Conservation (phyloP, 441 rosid species). For the Oxalis stricta region DNA sequence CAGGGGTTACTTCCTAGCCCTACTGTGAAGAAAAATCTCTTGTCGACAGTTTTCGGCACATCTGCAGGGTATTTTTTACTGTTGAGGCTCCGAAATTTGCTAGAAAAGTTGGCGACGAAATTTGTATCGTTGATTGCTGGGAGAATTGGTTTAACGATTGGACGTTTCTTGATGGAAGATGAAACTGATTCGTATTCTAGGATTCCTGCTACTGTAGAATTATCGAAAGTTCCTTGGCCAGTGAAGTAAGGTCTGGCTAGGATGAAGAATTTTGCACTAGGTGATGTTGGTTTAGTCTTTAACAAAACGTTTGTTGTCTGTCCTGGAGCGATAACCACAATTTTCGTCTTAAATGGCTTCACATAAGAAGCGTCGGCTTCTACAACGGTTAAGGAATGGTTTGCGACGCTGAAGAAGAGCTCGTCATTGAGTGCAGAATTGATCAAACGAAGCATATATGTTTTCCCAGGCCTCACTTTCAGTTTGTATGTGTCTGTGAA, state of each 20-base stretch:
- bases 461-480: conserved; percentile 34
- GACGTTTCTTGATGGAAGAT: conserved; percentile 5
- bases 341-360: conserved; percentile 45
- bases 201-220: conserved; percentile 48
- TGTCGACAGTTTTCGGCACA: conserved; percentile 38
- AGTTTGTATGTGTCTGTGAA: conserved; percentile 32
- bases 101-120: conserved; percentile 24
- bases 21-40: conserved; percentile 31
- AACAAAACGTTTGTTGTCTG: conserved; percentile 65
- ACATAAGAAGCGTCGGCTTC: conserved; percentile 65
- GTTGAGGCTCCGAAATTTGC: conserved; percentile 32
- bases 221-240: conserved; percentile 46
- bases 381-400: conserved; percentile 44
- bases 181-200: conserved; percentile 33
- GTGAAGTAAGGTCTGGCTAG: conserved; percentile 57
- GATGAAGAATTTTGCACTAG: conserved; percentile 41
- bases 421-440: conserved; percentile 48
- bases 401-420: conserved; percentile 58
- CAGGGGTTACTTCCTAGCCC: conserved; percentile 51
- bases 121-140: conserved; percentile 39
- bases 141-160: conserved; percentile 24
- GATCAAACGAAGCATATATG: conserved; percentile 38
- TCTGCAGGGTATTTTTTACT: conserved; percentile 33
- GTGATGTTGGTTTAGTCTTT: conserved; percentile 32
- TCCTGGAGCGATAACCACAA: conserved; percentile 36